Base-by-base conservation (phyloP, 139 green algal genomes). In the Yamagishiella unicocca region DNA sequence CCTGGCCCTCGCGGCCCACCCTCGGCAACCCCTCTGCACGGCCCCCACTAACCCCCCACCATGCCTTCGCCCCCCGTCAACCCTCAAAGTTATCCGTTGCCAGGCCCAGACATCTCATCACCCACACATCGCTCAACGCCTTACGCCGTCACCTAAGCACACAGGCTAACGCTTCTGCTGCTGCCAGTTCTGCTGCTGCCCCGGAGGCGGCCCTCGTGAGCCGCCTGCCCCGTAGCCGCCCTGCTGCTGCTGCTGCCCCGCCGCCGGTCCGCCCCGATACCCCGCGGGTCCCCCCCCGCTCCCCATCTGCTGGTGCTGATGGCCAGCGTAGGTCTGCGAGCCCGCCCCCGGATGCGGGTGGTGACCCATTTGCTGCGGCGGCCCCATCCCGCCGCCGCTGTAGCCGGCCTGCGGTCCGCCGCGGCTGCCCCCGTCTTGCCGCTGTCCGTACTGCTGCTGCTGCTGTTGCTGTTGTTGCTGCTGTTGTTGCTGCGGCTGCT, bases 381-480 rank as follows among this genome's bases (percentile, higher is more conserved):
- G 75, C n/a, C 75, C 75, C 75, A 83, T 67, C 14, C 55, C 55
- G 1, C 55, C 58, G 54, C 77, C 77, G n/a, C 75, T 37, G 42
- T 50, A 50, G 53, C 33, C 1, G 17, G 37, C 68, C 31, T 0
- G 19, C 12, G 10, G n/a, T n/a, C 73, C 73, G 73, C 55, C 77
- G 22, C 77, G 53, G 37, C 75, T 24, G 75, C 50, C 50, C 22
- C 54, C 55, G 40, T 83, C 33, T 33, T 70, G 50, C 50, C 33
- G 50, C 55, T 83, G 75, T 1, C 31, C 35, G 46, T 70, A 68
- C 72, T 40, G n/a, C 19, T 72, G 64, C 64, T 72, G 64, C 31
- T 75, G 67, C 37, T 75, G 67, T n/a, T 75, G 74, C 74, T 82
- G 74, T n/a, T 80, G 72, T 45, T 55, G 75, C 21, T 31, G 10